These are phyloP conservation scores for Penicillium glabrum DNA, from an alignment of 2,329 filamentous ascomycete genomes.

Conservation along the genomic window DNA sequence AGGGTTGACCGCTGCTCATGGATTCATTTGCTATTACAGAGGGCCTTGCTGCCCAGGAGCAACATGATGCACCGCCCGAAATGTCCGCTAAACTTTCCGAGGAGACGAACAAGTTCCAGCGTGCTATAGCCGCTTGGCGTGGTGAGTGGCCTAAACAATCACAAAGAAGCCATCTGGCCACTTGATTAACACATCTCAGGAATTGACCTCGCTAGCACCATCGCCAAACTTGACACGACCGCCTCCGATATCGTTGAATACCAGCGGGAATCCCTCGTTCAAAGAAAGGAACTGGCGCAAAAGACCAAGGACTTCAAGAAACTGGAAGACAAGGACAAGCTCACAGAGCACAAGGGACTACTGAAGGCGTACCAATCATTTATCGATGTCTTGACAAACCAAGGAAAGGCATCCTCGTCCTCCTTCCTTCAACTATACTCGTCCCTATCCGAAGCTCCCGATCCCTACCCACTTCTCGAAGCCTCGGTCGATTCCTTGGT, in stretches of 20 bases:
- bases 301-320: constrained; percentile 99
- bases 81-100: constrained; percentile 43
- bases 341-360: constrained; percentile 83
- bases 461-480: constrained; percentile 94
- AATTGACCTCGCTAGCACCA: constrained; percentile 80
- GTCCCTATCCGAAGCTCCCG: constrained; percentile 88
- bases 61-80: constrained; percentile 26
- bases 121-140: constrained; percentile 93
- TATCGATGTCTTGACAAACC: constrained; percentile 93
- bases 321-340: constrained; percentile 81
- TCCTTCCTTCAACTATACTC: constrained; percentile 93
- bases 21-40: constrained; percentile 46
- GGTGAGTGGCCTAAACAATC: constrained; percentile 58
- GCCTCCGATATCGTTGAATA: constrained; percentile 94
- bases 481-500: constrained; percentile 94
- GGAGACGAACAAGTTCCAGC: constrained; percentile 90
- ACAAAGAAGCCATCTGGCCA: background rate
- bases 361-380: constrained; percentile 97
- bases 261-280: constrained; percentile 91
- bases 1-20: constrained; percentile 32
- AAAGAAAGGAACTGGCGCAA: constrained; percentile 95
- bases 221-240: constrained; percentile 83
- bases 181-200: constrained; percentile 49
- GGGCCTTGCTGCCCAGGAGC: constrained; percentile 35
- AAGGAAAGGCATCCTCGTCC: constrained; percentile 90